phyloP scores from a whole-genome alignment of 768 basidiomycete species.

The Boletus speciosus region DNA sequence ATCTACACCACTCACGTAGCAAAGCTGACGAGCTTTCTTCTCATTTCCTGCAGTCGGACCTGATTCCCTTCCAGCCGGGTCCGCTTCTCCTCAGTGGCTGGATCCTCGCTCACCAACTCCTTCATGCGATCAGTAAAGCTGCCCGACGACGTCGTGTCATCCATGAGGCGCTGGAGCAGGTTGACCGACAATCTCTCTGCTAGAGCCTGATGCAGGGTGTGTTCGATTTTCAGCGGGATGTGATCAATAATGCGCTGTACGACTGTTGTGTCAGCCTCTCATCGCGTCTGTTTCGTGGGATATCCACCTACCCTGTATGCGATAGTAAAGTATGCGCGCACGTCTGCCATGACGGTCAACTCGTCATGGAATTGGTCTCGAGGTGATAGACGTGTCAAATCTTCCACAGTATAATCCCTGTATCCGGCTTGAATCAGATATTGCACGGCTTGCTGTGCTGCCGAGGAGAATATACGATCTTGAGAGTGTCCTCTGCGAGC shows the following conservation, averaged over 20 bases:
- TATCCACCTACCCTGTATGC: conserved; percentile 45
- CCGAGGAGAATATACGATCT: neutral
- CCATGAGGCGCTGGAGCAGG: conserved; percentile 36
- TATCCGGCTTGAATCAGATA: conserved; percentile 33
- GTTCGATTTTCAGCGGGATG: conserved; percentile 49
- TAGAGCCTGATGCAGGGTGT: conserved; percentile 40
- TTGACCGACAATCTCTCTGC: conserved; percentile 32
- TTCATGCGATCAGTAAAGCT: conserved; percentile 33
- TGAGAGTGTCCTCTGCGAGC: conserved; percentile 3
- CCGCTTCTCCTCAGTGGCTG: conserved; percentile 33
- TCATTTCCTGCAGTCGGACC: conserved; percentile 39
- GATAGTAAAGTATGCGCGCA: conserved; percentile 54
- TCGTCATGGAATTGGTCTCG: conserved; percentile 39
- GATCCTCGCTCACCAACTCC: conserved; percentile 47
- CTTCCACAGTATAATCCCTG: conserved; percentile 8
- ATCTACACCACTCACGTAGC: conserved; percentile 5
- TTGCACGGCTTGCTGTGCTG: conserved; percentile 15
- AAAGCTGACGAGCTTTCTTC: conserved; percentile 34
- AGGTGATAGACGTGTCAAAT: conserved; percentile 27
- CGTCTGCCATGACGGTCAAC: conserved; percentile 49
- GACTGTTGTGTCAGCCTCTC: neutral
- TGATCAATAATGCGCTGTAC: conserved; percentile 53
- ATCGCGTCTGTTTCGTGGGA: neutral
- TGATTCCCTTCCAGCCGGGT: conserved; percentile 33
- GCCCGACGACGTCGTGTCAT: conserved; percentile 8